Base-by-base conservation (phyloP, 2,329 filamentous ascomycete species). In the Scedosporium aurantiacum region DNA sequence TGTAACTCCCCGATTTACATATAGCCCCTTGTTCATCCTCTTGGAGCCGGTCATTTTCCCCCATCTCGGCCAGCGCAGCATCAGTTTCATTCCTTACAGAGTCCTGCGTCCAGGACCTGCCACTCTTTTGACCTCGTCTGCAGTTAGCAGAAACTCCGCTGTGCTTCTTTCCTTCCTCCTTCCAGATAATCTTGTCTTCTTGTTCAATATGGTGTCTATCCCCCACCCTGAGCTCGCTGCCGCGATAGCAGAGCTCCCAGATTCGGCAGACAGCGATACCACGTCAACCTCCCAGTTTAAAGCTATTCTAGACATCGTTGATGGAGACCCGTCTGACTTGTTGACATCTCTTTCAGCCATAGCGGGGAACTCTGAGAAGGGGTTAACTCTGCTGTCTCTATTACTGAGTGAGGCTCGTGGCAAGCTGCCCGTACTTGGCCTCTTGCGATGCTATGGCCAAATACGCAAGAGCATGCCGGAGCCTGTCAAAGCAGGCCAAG, bases 381-480 rank as follows among this genome's bases (percentile, higher is more conserved):
- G 40, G 8, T 25, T 61, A 7, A 37, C 21, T 4, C 52, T 57
- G n/a, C 52, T 61, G 28, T 50, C 54, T 23, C 37, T 28, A 14
- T 25, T 57, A 6, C 16, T 61, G 3, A 23, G 18, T 6, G 23
- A 57, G 25, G 14, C 32, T 4, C 21, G 23, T 2, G 16, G n/a
- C 2, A 40, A 28, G 12, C 37, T 28, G 40, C 60, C 58, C 5
- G 56, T 62, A 18, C 56, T 59, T 16, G 61, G 60, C 21, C 65
- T 73, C 27, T 68, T 73, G 61, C 70, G 70, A 21, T 72, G 70
- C 56, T 70, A 75, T 61, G 69, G 70, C 3, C 66, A 70, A 41
- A 64, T 76, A 2, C 73, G 70, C 67, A 74, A 71, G 58, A 65
- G 69, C 2, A 64, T 77, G 4, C 74, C 75, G 2, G 72, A 76